Conservation (phyloP, 768 basidiomycete genomes). For the Leccinum disarticulatum region DNA sequence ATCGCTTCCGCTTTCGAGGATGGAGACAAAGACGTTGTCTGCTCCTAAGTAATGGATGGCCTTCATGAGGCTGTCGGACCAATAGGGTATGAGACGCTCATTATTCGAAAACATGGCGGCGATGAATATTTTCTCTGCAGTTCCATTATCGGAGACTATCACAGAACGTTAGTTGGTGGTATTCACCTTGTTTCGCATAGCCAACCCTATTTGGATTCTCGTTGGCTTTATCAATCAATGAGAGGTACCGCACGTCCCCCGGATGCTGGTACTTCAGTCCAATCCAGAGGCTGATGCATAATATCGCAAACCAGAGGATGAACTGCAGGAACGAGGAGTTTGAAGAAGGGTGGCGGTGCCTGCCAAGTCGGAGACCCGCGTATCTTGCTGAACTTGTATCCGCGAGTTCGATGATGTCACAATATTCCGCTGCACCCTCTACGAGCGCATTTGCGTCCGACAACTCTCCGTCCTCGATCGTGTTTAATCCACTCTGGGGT, state of each 20-base stretch:
- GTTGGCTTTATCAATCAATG: slow-evolving; percentile 15
- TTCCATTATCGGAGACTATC: background rate
- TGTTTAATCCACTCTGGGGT: slow-evolving; percentile 1
- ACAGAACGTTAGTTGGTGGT: too few relatives aligned
- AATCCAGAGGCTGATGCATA: slow-evolving; percentile 4
- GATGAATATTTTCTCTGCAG: slow-evolving; percentile 17
- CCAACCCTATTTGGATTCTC: slow-evolving; percentile 11
- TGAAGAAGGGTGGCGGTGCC: background rate
- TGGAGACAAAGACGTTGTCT: slow-evolving; percentile 42
- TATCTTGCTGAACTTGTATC: background rate
- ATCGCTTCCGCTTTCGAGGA: slow-evolving; percentile 39
- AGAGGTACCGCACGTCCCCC: slow-evolving; percentile 13
- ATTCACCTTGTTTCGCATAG: slow-evolving; percentile 15
- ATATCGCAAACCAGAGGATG: slow-evolving; percentile 6
- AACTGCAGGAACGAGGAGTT: background rate
- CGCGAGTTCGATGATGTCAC: background rate
- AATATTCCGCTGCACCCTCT: background rate
- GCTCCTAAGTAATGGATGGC: slow-evolving; percentile 40
- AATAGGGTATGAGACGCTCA: slow-evolving; percentile 37
- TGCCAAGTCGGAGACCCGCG: background rate
- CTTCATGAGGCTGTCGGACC: slow-evolving; percentile 36
- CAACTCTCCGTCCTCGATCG: background rate
- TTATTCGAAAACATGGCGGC: slow-evolving; percentile 42
- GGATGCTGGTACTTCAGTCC: background rate
- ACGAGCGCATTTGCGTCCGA: background rate